Evolutionary conservation across 352 stramenopile genomes (phyloP).

Genomic region (Globisporangium orthogonon): DNA sequence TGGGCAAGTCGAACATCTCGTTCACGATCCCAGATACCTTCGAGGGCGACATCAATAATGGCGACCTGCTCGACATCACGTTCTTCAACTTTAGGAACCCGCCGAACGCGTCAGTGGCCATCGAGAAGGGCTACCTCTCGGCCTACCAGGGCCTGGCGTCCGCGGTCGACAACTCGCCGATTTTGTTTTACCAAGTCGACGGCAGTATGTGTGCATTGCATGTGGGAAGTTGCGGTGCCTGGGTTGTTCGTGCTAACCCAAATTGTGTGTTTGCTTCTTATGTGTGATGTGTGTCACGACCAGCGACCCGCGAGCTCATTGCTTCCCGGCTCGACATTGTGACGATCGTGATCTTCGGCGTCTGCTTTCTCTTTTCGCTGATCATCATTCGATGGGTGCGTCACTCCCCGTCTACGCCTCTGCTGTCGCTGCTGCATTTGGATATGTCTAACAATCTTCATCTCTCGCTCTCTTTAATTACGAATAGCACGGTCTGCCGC

Average conservation of each 20-base stretch:
- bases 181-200: conserved; percentile 32
- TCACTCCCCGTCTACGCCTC: background rate
- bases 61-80: conserved; percentile 53
- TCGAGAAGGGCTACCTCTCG: conserved; percentile 65
- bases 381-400: conserved; percentile 75
- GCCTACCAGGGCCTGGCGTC: conserved; percentile 51
- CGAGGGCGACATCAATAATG: conserved; percentile 59
- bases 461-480: background rate
- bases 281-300: background rate
- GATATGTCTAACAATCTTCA: background rate
- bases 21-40: conserved; percentile 68
- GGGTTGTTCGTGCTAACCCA: background rate
- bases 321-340: conserved; percentile 59
- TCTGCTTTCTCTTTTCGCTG: conserved; percentile 76
- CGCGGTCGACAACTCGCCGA: conserved; percentile 56
- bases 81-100: conserved; percentile 66
- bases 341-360: conserved; percentile 64
- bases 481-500: conserved; percentile 55
- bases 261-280: background rate
- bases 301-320: conserved; percentile 43
- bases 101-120: conserved; percentile 44
- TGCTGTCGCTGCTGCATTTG: no score
- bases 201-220: conserved; percentile 14
- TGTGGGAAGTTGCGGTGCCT: background rate
- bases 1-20: conserved; percentile 57